Percentiles rank a stretch among this genome's conserved stretches.
These are phyloP conservation scores for Xylaria venustula DNA, from an alignment of 495 filamentous ascomycete species.

Conservation along the genomic window DNA sequence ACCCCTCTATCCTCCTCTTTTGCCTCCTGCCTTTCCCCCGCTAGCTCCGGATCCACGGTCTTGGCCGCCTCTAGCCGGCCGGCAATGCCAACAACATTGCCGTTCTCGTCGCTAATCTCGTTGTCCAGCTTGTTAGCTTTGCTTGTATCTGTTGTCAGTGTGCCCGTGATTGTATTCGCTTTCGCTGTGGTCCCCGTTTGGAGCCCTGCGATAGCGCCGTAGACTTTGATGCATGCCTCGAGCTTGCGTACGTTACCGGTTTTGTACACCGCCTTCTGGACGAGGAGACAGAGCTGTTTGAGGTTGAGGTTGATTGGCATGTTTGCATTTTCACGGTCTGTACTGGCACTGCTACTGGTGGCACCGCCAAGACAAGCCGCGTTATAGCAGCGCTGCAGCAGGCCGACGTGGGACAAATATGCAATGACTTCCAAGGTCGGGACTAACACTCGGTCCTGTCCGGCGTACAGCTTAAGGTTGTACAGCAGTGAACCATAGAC, in stretches of 20 bases:
- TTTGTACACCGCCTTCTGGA: constrained; percentile 80
- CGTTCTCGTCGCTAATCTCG: not conserved
- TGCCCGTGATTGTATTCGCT: not conserved
- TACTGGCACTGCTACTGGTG: not conserved
- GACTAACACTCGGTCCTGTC: constrained; percentile 68
- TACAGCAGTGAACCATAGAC: constrained; percentile 34
- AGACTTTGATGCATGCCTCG: constrained; percentile 73
- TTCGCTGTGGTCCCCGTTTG: not conserved
- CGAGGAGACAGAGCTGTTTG: constrained; percentile 61
- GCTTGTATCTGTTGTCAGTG: not conserved
- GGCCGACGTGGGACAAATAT: constrained; percentile 66
- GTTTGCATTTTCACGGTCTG: constrained; percentile 48
- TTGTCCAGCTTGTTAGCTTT: not conserved
- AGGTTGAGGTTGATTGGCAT: constrained; percentile 31
- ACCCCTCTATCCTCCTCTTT: constrained; percentile 31
- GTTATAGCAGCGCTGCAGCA: constrained; percentile 30
- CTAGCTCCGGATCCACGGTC: constrained; percentile 6
- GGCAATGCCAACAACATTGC: not conserved
- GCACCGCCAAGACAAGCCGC: not conserved
- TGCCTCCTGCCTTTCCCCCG: constrained; percentile 28
- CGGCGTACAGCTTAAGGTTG: constrained; percentile 36
- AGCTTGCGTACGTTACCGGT: constrained; percentile 75
- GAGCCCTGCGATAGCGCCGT: constrained; percentile 57
- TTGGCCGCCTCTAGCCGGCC: not conserved
- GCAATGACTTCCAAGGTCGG: constrained; percentile 73